phyloP scores from a whole-genome alignment of 352 stramenopile genomes.

The Globisporangium cylindrosporum region DNA sequence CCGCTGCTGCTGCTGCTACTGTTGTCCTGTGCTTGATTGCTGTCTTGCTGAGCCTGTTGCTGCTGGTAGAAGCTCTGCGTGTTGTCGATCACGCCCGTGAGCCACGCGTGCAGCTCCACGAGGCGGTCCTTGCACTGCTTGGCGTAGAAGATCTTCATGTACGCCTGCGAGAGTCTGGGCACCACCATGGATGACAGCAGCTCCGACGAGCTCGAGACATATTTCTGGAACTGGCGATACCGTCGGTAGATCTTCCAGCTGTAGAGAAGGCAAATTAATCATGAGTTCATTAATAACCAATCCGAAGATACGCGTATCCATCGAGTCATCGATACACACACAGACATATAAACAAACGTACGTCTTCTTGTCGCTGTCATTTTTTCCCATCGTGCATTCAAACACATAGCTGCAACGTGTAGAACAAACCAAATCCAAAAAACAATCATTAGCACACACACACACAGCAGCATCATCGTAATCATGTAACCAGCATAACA shows the following conservation, averaged over 20 bases:
- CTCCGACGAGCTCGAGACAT: constrained; percentile 60
- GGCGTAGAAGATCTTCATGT: constrained; percentile 79
- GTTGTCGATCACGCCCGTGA: constrained; percentile 61
- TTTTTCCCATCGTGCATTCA: constrained; percentile 49
- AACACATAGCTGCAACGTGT: constrained; percentile 67
- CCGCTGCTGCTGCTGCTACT: constrained; percentile 4
- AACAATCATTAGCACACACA: not conserved
- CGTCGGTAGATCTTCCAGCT: constrained; percentile 83
- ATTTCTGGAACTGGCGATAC: constrained; percentile 83
- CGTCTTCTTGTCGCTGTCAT: constrained; percentile 36
- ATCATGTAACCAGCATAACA: not conserved
- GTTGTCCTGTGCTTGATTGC: not conserved
- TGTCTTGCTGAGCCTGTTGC: not conserved
- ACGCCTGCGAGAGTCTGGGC: constrained; percentile 65
- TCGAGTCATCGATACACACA: not conserved
- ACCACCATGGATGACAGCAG: constrained; percentile 54
- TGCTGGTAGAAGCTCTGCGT: constrained; percentile 58
- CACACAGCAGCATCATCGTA: not conserved
- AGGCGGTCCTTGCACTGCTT: constrained; percentile 78
- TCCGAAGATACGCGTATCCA: not conserved
- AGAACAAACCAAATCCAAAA: constrained; percentile 10
- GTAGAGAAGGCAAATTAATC: not conserved
- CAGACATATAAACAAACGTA: constrained; percentile 18
- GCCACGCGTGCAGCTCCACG: constrained; percentile 69
- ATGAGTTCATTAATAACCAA: not conserved